Conservation (phyloP, 192 early-diverging fungal species). For the Entomortierella beljakovae region DNA sequence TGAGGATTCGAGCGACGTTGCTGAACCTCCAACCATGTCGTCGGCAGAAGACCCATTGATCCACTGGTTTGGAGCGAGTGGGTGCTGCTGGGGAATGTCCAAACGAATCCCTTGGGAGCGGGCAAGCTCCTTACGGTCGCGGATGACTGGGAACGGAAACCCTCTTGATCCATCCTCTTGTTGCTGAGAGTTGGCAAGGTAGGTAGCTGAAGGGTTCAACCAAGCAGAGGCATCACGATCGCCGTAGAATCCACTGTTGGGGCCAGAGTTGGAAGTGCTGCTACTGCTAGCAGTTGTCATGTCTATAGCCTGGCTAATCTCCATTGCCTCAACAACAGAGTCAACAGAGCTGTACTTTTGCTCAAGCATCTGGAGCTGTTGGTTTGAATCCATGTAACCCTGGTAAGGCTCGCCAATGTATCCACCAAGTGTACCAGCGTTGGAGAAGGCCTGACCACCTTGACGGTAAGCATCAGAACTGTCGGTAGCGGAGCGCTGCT, state of each 20-base stretch:
- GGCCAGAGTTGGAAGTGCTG: no score
- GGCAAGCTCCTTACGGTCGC: constrained; percentile 42
- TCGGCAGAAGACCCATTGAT: constrained; percentile 18
- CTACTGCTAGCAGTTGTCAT: neutral
- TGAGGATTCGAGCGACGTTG: constrained; percentile 23
- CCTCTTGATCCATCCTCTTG: constrained; percentile 9
- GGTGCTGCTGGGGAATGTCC: constrained; percentile 36
- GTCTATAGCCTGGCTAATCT: constrained; percentile 10
- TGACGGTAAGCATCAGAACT: constrained; percentile 7
- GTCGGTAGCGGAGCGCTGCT: constrained; percentile 20
- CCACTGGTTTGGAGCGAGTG: constrained; percentile 10
- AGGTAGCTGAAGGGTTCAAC: constrained; percentile 6
- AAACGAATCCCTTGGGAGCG: constrained; percentile 37
- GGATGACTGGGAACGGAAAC: constrained; percentile 30
- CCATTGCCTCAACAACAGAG: constrained; percentile 30
- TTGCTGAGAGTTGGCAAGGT: neutral
- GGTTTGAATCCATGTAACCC: constrained; percentile 28
- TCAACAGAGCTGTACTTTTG: constrained; percentile 26
- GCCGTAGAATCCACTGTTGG: constrained; percentile 8
- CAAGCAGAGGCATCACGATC: constrained; percentile 35
- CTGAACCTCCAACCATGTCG: constrained; percentile 38
- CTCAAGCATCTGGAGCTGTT: constrained; percentile 32
- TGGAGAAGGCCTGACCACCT: neutral
- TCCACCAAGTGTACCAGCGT: neutral
- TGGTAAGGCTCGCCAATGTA: constrained; percentile 6